These are phyloP conservation scores for Colletotrichum lentis DNA, from an alignment of 2,329 filamentous ascomycete species.

Conservation along the genomic window DNA sequence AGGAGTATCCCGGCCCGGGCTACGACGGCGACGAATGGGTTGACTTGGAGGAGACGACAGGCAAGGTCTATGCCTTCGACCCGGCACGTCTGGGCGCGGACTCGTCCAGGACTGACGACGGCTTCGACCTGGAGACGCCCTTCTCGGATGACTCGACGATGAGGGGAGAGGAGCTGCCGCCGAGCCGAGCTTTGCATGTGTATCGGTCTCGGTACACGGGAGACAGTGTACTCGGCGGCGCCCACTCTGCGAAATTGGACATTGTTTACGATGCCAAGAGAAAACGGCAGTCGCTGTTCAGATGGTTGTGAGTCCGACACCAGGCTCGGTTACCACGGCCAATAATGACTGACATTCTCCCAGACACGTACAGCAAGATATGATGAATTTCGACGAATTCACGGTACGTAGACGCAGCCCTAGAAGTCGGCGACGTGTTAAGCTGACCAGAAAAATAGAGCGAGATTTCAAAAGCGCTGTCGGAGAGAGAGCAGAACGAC, in stretches of 20 bases:
- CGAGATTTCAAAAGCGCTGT: conserved; percentile 45
- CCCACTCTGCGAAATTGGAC: conserved; percentile 49
- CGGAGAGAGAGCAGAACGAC: conserved; percentile 45
- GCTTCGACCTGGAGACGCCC: conserved; percentile 44
- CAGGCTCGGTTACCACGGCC: too few relatives aligned
- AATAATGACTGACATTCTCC: conserved; percentile 36
- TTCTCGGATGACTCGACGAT: conserved; percentile 42
- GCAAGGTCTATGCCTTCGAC: conserved; percentile 43
- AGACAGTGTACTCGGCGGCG: conserved; percentile 48
- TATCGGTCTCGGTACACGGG: conserved; percentile 51
- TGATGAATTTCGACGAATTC: conserved; percentile 55
- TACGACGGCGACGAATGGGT: conserved; percentile 43
- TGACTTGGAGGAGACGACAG: conserved; percentile 41
- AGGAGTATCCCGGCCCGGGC: conserved; percentile 32
- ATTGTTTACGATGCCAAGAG: conserved; percentile 47
- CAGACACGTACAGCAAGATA: conserved; percentile 51
- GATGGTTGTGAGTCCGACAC: conserved; percentile 50
- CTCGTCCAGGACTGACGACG: conserved; percentile 42
- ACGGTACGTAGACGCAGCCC: conserved; percentile 44
- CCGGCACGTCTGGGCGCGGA: conserved; percentile 38
- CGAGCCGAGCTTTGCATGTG: conserved; percentile 39
- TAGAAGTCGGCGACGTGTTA: neutral
- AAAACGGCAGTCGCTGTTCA: conserved; percentile 49
- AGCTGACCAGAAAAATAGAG: conserved; percentile 42
- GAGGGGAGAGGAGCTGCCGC: conserved; percentile 31